Evolutionary conservation across 1,284 basidiomycete genomes (phyloP), one percentile per base, ranked within the genome.

Genomic region (Sutorius eximius): DNA sequence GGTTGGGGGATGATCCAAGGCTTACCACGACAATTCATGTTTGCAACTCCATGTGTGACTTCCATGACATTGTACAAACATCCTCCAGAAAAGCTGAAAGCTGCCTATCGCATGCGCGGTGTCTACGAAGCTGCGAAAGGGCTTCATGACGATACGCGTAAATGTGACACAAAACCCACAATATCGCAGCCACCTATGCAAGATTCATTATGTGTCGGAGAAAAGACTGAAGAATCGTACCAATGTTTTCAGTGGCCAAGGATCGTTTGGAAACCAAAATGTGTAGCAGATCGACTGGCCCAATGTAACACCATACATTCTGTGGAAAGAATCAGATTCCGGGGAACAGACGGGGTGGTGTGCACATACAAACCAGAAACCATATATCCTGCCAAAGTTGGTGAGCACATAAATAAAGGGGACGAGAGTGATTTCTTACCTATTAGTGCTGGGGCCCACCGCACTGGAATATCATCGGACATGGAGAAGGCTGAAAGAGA

Each of bases 261-360:
- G 32, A 22, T 61, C 61, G 0, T 52, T 7, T n/a, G 61, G 58
- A 50, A 61, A 61, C 51, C 45, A 61, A 36, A 3, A 18, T 5
- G 5, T 5, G 20, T 61, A 61, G 24, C 47, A 61, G 18, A 51
- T 34, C 7, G 48, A 52, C 32, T 63, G 60, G 12, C 51, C 49
- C 18, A 61, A 20, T 16, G 52, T 50, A 1, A 12, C 30, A 18
- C 60, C 61, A 3, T 63, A 63, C 52, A 59, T 43, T 10, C 40
- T 59, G 13, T 40, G n/a, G n/a, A n/a, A 33, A 22, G 36, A 3
- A 9, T 59, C n/a, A 33, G 45, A n/a, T 32, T 27, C 7, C 15
- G 27, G 12, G 10, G 18, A 42, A 10, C 9, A 13, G 10, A 16
- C 1, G 12, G 12, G 16, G 6, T 20, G 15, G 12, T n/a, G 6